Conservation (phyloP, 2,329 filamentous ascomycete species). For the Domatiomyces catenatus region DNA sequence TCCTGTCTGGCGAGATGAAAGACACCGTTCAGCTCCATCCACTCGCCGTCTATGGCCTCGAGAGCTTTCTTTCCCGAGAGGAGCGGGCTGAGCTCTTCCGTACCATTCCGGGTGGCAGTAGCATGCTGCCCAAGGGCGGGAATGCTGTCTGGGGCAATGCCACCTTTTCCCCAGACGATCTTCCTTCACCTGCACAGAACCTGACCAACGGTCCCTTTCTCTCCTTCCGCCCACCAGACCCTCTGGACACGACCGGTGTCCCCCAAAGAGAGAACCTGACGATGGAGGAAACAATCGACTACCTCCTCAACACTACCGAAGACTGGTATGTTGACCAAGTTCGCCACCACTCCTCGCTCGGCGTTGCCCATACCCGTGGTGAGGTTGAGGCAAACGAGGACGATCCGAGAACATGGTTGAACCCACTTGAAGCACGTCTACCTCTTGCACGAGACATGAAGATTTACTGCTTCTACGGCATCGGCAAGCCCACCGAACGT, state of each 20-base stretch:
- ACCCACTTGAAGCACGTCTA: slow-evolving; percentile 80
- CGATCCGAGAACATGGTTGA: slow-evolving; percentile 77
- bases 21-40: slow-evolving; percentile 93
- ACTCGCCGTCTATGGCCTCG: slow-evolving; percentile 89
- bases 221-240: slow-evolving; percentile 55
- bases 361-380: slow-evolving; percentile 61
- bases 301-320: slow-evolving; percentile 63
- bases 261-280: slow-evolving; percentile 54
- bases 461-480: slow-evolving; percentile 91
- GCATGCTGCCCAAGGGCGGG: slow-evolving; percentile 90
- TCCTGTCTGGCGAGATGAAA: slow-evolving; percentile 93
- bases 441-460: slow-evolving; percentile 80
- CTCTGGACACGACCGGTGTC: slow-evolving; percentile 32
- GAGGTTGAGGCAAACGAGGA: slow-evolving; percentile 72
- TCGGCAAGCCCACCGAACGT: slow-evolving; percentile 85
- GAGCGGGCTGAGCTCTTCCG: slow-evolving; percentile 89
- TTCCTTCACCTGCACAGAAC: slow-evolving; percentile 38
- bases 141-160: slow-evolving; percentile 88
- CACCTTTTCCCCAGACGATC: slow-evolving; percentile 80
- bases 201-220: slow-evolving; percentile 66
- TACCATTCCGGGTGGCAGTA: slow-evolving; percentile 90
- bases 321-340: slow-evolving; percentile 71
- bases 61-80: slow-evolving; percentile 82
- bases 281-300: slow-evolving; percentile 58
- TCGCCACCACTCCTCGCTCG: slow-evolving; percentile 65